Evolutionary conservation across 1,139 yeast genomes (phyloP).

Genomic region (Geotrichum fermentans): DNA sequence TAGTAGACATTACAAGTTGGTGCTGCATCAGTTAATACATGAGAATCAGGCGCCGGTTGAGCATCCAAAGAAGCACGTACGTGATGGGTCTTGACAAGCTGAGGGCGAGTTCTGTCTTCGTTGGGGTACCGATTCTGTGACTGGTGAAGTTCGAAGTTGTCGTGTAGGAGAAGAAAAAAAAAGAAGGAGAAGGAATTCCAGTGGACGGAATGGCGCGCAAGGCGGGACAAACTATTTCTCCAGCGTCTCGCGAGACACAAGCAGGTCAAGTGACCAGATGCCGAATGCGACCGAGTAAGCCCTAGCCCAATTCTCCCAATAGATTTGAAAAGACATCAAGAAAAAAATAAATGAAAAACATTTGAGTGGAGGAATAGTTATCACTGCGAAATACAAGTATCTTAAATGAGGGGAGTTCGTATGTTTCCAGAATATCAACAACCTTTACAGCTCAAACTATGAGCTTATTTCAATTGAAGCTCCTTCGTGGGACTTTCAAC

Average conservation of each 20-base stretch:
- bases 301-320: slow-evolving; percentile 2
- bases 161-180: background rate
- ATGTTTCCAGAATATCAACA: too few relatives aligned
- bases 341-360: background rate
- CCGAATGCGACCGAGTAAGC: background rate
- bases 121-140: too few relatives aligned
- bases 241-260: too few relatives aligned
- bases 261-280: slow-evolving; percentile 1
- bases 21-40: background rate
- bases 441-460: too few relatives aligned
- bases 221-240: too few relatives aligned
- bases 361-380: too few relatives aligned
- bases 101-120: too few relatives aligned
- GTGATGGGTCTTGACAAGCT: too few relatives aligned
- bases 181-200: background rate
- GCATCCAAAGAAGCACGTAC: background rate
- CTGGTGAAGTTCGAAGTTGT: too few relatives aligned
- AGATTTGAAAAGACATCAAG: background rate
- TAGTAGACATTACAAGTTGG: slow-evolving; percentile 7
- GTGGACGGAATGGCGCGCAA: background rate
- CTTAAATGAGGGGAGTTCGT: too few relatives aligned
- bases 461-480: too few relatives aligned
- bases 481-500: background rate
- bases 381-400: too few relatives aligned
- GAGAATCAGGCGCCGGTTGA: background rate